Percentiles rank a stretch among this genome's conserved stretches.
Conservation (phyloP, 805 yeast genomes). For the Lachancea meyersii region DNA sequence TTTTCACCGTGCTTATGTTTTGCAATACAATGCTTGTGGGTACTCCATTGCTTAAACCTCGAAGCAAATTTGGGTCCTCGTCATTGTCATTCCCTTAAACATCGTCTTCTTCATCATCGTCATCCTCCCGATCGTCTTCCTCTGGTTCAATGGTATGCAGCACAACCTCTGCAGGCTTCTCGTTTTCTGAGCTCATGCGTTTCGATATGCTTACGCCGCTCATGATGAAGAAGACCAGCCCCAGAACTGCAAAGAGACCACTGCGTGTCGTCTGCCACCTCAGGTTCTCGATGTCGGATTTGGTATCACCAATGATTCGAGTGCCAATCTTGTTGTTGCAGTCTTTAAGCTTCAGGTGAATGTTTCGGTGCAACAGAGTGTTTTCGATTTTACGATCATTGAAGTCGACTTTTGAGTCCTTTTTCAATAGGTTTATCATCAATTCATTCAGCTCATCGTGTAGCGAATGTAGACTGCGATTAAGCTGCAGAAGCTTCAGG, state of each 20-base stretch:
- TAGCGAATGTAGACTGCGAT: conserved; percentile 63
- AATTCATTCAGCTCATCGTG: conserved; percentile 70
- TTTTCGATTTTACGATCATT: conserved; percentile 84
- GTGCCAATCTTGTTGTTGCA: conserved; percentile 79
- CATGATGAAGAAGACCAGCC: conserved; percentile 57
- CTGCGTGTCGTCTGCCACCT: conserved; percentile 92
- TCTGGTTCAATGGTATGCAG: conserved; percentile 31
- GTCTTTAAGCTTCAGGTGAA: conserved; percentile 70
- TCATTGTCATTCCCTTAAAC: not conserved
- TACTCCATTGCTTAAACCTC: not conserved
- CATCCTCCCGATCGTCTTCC: conserved; percentile 13
- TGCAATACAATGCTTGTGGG: not conserved
- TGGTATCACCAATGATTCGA: conserved; percentile 70
- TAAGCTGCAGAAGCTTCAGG: conserved; percentile 59
- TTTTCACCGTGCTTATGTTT: not conserved
- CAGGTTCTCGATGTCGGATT: conserved; percentile 79
- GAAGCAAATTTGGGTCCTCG: not conserved
- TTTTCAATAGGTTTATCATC: conserved; percentile 51
- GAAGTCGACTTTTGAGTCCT: conserved; percentile 75
- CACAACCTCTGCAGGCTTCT: conserved; percentile 33
- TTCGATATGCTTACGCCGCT: conserved; percentile 42
- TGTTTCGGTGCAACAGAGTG: conserved; percentile 61
- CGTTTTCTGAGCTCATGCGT: conserved; percentile 31
- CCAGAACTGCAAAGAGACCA: conserved; percentile 70
- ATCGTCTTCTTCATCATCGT: conserved; percentile 2